Conservation (phyloP, 768 basidiomycete species). For the Dioszegia hungarica region DNA sequence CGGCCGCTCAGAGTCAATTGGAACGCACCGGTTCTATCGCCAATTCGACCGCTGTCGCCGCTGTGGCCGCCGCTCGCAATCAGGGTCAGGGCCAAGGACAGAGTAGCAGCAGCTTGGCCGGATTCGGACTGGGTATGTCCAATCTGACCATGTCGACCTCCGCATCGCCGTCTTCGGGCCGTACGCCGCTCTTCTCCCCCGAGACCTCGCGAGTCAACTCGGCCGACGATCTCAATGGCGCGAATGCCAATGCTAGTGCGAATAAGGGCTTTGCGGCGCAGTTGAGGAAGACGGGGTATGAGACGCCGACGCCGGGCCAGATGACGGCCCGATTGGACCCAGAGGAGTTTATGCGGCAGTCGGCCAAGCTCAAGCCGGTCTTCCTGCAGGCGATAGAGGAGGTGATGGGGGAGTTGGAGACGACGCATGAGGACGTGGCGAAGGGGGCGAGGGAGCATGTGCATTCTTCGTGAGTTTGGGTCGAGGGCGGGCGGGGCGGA, state of each 20-base stretch:
- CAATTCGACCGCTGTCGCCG: too few species aligned
- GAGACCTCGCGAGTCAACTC: too few species aligned
- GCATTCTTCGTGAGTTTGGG: constrained; percentile 79
- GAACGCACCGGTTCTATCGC: constrained; percentile 38
- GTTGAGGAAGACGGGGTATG: background rate
- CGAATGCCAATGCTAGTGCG: too few species aligned
- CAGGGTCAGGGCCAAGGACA: too few species aligned
- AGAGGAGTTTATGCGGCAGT: constrained; percentile 46
- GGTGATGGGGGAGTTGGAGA: constrained; percentile 90
- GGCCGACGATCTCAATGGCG: too few species aligned
- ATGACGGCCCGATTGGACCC: constrained; percentile 15
- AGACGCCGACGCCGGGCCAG: background rate
- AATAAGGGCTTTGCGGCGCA: background rate
- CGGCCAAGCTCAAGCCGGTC: constrained; percentile 68
- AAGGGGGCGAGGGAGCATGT: constrained; percentile 94
- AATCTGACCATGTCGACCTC: background rate
- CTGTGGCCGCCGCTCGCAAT: too few species aligned
- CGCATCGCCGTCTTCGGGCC: too few species aligned
- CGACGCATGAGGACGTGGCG: constrained; percentile 88
- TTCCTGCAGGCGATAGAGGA: constrained; percentile 97
- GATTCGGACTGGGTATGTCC: constrained; percentile 4
- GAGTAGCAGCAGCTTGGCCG: constrained; percentile 14
- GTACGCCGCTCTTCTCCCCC: too few species aligned
- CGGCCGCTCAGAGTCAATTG: constrained; percentile 33
- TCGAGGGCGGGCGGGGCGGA: background rate